Evolutionary conservation across 208 protist genomes (phyloP).

Genomic region (Acanthamoeba sp.): DNA sequence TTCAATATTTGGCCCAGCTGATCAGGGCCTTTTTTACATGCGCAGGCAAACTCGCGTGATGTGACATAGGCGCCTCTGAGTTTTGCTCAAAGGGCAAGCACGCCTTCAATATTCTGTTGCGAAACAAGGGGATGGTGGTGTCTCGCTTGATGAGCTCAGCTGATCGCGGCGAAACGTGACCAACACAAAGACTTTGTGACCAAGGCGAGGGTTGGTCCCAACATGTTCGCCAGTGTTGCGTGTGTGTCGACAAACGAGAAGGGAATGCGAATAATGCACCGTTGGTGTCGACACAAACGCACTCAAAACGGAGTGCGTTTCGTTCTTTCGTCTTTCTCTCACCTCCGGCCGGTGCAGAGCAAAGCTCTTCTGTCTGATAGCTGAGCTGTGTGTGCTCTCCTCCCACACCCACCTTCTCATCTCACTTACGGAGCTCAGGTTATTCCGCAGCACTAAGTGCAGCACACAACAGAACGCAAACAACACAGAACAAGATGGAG

Average conservation of each 20-base stretch:
- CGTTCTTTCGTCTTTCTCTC: slow-evolving; percentile 57
- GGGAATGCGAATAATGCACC: neutral
- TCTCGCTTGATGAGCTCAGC: too few species aligned
- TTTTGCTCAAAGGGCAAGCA: too few species aligned
- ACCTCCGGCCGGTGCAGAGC: slow-evolving; percentile 33
- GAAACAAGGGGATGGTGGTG: too few species aligned
- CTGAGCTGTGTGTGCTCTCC: neutral
- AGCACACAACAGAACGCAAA: neutral
- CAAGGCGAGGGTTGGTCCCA: too few species aligned
- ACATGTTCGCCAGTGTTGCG: neutral
- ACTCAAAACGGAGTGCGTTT: neutral
- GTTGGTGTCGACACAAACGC: neutral
- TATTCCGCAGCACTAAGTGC: neutral
- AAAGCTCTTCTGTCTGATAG: neutral
- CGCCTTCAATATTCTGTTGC: too few species aligned
- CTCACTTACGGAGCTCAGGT: neutral
- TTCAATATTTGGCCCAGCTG: too few species aligned
- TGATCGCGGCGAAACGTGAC: too few species aligned
- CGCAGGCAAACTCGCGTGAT: too few species aligned
- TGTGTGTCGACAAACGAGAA: neutral
- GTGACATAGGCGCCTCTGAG: too few species aligned
- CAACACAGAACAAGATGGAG: neutral
- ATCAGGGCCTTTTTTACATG: too few species aligned
- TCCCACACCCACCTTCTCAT: neutral
- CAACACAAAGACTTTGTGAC: too few species aligned